Conservation (phyloP, 345 rosid species). For the Camelina neglecta region DNA sequence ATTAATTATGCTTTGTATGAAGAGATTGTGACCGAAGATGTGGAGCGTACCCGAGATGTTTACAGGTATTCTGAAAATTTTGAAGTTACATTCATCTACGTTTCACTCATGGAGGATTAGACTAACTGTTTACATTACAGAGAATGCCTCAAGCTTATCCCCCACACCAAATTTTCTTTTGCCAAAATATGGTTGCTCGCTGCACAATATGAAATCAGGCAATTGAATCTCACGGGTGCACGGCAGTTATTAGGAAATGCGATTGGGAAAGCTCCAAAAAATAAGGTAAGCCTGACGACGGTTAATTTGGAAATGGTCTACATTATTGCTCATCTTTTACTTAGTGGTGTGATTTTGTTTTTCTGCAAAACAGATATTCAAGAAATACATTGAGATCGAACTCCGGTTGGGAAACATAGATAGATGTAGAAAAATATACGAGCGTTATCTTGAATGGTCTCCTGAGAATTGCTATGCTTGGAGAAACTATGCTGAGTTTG, state of each 20-base stretch:
- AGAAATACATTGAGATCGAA: not conserved
- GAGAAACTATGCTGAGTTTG: not conserved
- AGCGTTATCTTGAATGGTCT: not conserved
- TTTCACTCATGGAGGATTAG: no score
- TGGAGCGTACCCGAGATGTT: no score
- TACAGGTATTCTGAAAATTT: no score
- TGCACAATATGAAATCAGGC: not conserved
- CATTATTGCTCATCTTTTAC: not conserved
- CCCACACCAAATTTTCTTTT: not conserved
- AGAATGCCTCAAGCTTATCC: not conserved
- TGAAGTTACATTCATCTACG: no score
- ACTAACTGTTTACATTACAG: not conserved
- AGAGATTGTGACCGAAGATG: no score
- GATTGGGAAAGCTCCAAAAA: not conserved
- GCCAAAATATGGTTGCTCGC: not conserved
- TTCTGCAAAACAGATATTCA: not conserved
- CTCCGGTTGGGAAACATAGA: not conserved
- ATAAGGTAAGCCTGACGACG: not conserved
- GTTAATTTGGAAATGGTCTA: not conserved
- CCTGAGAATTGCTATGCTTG: slow-evolving; percentile 1
- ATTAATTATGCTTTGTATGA: no score
- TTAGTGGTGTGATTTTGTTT: not conserved
- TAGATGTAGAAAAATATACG: not conserved
- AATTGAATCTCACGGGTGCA: not conserved
- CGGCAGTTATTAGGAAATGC: not conserved